phyloP scores from a whole-genome alignment of 129 eudicot species.

The Calendula officinalis region DNA sequence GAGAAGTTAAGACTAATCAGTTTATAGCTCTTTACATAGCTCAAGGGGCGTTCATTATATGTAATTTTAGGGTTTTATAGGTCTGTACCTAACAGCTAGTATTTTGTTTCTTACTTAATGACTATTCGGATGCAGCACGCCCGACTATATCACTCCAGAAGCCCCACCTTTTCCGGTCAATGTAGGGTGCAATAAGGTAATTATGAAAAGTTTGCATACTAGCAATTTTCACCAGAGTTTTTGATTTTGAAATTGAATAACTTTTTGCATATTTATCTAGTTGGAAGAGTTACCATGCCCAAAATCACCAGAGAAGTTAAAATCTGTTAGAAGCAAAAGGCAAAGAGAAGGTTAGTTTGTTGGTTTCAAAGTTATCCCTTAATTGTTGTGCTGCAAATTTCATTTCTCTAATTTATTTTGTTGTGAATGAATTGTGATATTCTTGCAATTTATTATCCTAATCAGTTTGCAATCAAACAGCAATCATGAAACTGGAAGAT shows the following conservation, averaged over 20 bases:
- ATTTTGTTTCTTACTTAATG: not conserved
- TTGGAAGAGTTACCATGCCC: slow-evolving; percentile 69
- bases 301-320: slow-evolving; percentile 71
- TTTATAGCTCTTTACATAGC: no score
- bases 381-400: not conserved
- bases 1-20: no score
- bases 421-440: slow-evolving; percentile 21
- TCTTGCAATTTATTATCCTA: slow-evolving; percentile 16
- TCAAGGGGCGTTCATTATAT: no score
- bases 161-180: slow-evolving; percentile 40
- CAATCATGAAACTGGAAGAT: slow-evolving; percentile 32
- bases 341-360: slow-evolving; percentile 45
- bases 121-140: slow-evolving; percentile 62
- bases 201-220: not conserved
- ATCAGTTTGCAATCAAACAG: slow-evolving; percentile 23
- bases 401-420: not conserved
- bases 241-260: not conserved
- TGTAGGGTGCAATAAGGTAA: slow-evolving; percentile 50
- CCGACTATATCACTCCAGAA: slow-evolving; percentile 90
- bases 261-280: slow-evolving; percentile 10
- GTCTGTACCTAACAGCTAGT: not conserved
- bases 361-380: not conserved
- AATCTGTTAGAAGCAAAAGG: slow-evolving; percentile 57
- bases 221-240: not conserved
- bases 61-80: not conserved